Conservation (phyloP, 2,329 filamentous ascomycete genomes). For the Neocatenulostroma microsporum region DNA sequence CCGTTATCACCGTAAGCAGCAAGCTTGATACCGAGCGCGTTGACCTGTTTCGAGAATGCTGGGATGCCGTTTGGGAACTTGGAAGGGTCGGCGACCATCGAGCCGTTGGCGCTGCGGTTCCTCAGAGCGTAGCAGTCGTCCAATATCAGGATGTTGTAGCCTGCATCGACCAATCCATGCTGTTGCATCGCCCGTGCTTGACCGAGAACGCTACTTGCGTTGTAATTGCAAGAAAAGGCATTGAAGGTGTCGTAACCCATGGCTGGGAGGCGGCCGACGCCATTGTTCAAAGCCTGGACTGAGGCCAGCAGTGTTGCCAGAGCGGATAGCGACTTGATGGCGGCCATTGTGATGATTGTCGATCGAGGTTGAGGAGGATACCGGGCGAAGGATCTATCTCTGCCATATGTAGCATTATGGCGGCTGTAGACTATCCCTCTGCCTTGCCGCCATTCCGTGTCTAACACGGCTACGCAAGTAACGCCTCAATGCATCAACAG, state of each 20-base stretch:
- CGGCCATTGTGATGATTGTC: too few relatives aligned
- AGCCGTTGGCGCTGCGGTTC: conserved; percentile 10
- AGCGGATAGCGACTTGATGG: too few relatives aligned
- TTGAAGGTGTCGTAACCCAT: conserved; percentile 17
- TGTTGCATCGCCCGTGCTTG: conserved; percentile 11
- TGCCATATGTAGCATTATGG: too few relatives aligned
- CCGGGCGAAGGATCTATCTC: too few relatives aligned
- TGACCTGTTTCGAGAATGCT: conserved; percentile 6
- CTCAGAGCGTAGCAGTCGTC: conserved; percentile 14
- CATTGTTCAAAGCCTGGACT: conserved; percentile 7
- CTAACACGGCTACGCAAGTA: too few relatives aligned
- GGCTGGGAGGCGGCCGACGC: conserved; percentile 12
- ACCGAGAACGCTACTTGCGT: conserved; percentile 6
- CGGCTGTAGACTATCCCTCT: too few relatives aligned
- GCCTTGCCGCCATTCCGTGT: too few relatives aligned
- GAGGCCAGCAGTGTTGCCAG: too few relatives aligned
- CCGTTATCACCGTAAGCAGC: conserved; percentile 15
- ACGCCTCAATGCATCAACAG: too few relatives aligned
- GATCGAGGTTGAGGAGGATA: too few relatives aligned
- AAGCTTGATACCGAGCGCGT: conserved; percentile 10
- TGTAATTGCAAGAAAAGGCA: conserved; percentile 11
- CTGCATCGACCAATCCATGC: conserved; percentile 11
- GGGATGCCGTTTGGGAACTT: conserved; percentile 14
- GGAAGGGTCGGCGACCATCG: conserved; percentile 10
- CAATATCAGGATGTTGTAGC: conserved; percentile 14